phyloP scores from a whole-genome alignment of 2,329 filamentous ascomycete species.

The Reticulascus tulasneorum region DNA sequence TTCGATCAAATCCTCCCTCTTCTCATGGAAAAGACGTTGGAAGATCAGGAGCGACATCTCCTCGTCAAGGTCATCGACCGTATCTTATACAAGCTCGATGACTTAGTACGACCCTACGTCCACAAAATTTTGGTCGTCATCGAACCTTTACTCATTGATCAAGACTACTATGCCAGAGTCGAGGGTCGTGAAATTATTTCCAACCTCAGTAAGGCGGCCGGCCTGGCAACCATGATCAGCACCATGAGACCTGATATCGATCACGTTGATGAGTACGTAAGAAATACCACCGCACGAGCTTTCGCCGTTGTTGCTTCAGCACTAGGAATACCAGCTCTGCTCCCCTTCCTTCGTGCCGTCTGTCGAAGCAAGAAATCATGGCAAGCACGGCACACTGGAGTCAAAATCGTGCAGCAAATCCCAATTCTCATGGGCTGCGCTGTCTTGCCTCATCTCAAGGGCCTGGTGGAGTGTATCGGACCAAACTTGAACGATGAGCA shows the following conservation, averaged over 20 bases:
- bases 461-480: slow-evolving; percentile 91
- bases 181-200: slow-evolving; percentile 99
- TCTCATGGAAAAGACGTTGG: slow-evolving; percentile 96
- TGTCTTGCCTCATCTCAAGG: slow-evolving; percentile 90
- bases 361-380: slow-evolving; percentile 98
- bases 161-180: slow-evolving; percentile 98
- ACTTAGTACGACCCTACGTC: slow-evolving; percentile 90
- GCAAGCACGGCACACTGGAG: slow-evolving; percentile 95
- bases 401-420: slow-evolving; percentile 99
- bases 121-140: slow-evolving; percentile 99
- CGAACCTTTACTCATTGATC: slow-evolving; percentile 96
- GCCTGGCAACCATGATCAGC: slow-evolving; percentile 97
- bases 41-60: slow-evolving; percentile 96
- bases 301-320: slow-evolving; percentile 97
- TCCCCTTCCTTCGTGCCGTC: slow-evolving; percentile 92
- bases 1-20: slow-evolving; percentile 97
- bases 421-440: slow-evolving; percentile 98
- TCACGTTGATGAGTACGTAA: slow-evolving; percentile 95
- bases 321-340: slow-evolving; percentile 87
- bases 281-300: slow-evolving; percentile 94
- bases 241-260: slow-evolving; percentile 99
- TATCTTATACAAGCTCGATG: slow-evolving; percentile 96
- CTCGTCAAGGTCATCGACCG: slow-evolving; percentile 99
- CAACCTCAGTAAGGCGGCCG: slow-evolving; percentile 93
- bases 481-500: slow-evolving; percentile 97